Evolutionary conservation across 129 eudicot genomes (phyloP).

Genomic region (Calendula officinalis): DNA sequence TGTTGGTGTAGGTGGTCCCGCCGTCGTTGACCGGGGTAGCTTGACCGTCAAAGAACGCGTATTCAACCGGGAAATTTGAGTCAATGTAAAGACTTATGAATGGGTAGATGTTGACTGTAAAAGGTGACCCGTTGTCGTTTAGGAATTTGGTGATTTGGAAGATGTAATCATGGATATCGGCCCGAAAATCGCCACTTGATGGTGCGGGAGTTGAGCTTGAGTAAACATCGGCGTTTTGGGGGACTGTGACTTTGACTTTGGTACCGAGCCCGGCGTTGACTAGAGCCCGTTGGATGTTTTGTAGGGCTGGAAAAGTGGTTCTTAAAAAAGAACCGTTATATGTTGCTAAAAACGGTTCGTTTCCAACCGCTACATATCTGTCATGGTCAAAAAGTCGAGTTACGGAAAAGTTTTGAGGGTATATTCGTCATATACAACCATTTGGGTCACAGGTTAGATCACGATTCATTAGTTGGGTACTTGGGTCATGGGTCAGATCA

Average conservation of each 20-base stretch:
- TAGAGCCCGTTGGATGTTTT: slow-evolving; percentile 74
- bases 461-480: too few species aligned
- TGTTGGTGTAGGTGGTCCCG: slow-evolving; percentile 60
- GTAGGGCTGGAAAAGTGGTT: slow-evolving; percentile 68
- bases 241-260: slow-evolving; percentile 69
- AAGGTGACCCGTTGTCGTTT: slow-evolving; percentile 57
- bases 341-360: slow-evolving; percentile 71
- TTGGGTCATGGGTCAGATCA: too few species aligned
- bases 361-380: slow-evolving; percentile 95
- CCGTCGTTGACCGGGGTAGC: slow-evolving; percentile 68
- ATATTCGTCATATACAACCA: not conserved
- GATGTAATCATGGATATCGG: slow-evolving; percentile 71
- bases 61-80: slow-evolving; percentile 75
- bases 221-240: slow-evolving; percentile 91
- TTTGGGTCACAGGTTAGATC: too few species aligned
- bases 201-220: slow-evolving; percentile 46
- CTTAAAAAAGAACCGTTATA: slow-evolving; percentile 64
- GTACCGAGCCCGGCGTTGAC: slow-evolving; percentile 66
- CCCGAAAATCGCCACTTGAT: slow-evolving; percentile 73
- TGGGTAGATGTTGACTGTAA: slow-evolving; percentile 93
- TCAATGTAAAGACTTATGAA: slow-evolving; percentile 83
- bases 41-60: slow-evolving; percentile 64
- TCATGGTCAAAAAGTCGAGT: not conserved
- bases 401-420: not conserved
- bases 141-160: slow-evolving; percentile 59